phyloP scores from a whole-genome alignment of 306 rosid species.

The Trifolium dubium region DNA sequence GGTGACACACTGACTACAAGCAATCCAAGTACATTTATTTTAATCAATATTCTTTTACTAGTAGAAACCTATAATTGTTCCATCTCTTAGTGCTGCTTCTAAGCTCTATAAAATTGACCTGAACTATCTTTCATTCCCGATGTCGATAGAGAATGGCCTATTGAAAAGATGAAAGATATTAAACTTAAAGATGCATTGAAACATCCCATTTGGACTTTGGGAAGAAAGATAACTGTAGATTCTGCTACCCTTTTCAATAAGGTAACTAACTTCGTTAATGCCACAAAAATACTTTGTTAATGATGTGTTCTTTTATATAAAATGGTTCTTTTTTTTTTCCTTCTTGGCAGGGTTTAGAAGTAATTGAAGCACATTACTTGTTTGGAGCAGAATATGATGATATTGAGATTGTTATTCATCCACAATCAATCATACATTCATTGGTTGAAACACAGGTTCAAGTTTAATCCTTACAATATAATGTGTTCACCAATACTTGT shows the following conservation, averaged over 20 bases:
- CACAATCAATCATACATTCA: slow-evolving; percentile 90
- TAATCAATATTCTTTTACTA: too few relatives aligned
- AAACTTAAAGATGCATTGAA: slow-evolving; percentile 86
- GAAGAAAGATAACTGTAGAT: slow-evolving; percentile 87
- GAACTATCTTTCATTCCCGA: neutral
- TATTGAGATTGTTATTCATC: slow-evolving; percentile 87
- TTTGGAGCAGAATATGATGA: slow-evolving; percentile 84
- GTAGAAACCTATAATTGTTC: too few relatives aligned
- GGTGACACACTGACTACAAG: too few relatives aligned
- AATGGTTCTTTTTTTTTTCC: neutral
- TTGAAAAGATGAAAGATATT: slow-evolving; percentile 79
- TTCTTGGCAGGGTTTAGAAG: slow-evolving; percentile 78
- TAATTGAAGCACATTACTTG: slow-evolving; percentile 92
- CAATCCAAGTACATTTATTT: neutral
- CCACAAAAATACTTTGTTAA: slow-evolving; percentile 24
- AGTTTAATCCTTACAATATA: slow-evolving; percentile 1
- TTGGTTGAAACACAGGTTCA: slow-evolving; percentile 92
- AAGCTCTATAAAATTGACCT: neutral
- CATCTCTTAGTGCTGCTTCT: too few relatives aligned
- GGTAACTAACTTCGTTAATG: slow-evolving; percentile 50
- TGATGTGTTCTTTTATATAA: slow-evolving; percentile 2
- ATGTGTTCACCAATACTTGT: neutral
- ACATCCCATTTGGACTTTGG: slow-evolving; percentile 94
- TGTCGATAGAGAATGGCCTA: slow-evolving; percentile 75
- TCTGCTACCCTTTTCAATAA: slow-evolving; percentile 95